These are phyloP conservation scores for Fusarium penzigii DNA, from an alignment of 2,329 filamentous ascomycete species.

Conservation along the genomic window DNA sequence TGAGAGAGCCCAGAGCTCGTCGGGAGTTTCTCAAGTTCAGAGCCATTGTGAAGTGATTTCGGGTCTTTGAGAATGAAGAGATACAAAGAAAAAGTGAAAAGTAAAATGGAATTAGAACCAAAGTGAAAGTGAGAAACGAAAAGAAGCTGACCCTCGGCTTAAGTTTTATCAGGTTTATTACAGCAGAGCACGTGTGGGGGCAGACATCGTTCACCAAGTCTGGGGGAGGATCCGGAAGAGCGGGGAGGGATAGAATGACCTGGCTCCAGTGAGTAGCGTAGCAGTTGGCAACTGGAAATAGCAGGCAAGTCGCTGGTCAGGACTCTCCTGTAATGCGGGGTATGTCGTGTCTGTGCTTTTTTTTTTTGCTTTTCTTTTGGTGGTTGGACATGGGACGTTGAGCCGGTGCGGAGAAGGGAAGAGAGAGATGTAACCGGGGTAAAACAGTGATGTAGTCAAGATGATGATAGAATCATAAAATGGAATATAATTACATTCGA, in stretches of 20 bases:
- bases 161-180: background rate
- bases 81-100: background rate
- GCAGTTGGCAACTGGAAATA: background rate
- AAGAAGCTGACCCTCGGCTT: constrained; percentile 25
- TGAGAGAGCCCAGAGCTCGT: constrained; percentile 63
- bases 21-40: constrained; percentile 63
- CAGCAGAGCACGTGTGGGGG: no score
- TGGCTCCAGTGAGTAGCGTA: background rate
- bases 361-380: constrained; percentile 8
- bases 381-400: constrained; percentile 13
- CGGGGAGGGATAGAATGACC: constrained; percentile 8
- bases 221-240: constrained; percentile 29
- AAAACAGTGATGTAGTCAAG: background rate
- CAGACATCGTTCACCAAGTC: constrained; percentile 21
- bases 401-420: background rate
- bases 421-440: no score
- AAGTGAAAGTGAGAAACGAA: constrained; percentile 3
- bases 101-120: background rate
- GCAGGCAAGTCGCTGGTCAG: constrained; percentile 24
- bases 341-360: constrained; percentile 3
- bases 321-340: no score
- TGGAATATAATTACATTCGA: background rate
- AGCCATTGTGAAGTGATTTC: constrained; percentile 53
- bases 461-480: background rate
- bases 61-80: background rate